Percentiles rank a stretch among this genome's conserved stretches.
Conservation (phyloP, 805 yeast genomes). For the Wickerhamiella parazyma region DNA sequence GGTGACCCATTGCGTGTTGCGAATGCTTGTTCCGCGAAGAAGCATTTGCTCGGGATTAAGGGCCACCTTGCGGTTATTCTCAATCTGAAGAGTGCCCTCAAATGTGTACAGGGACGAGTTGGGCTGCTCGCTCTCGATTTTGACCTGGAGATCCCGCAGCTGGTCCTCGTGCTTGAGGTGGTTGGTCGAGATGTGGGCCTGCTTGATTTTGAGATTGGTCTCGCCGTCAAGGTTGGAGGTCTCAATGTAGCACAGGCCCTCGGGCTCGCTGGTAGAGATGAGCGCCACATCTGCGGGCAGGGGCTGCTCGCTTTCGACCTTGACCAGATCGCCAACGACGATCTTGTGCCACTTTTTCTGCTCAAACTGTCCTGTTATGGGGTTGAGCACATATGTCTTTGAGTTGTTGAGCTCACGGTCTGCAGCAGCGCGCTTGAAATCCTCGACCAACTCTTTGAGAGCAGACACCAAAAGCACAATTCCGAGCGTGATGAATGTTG, state of each 20-base stretch:
- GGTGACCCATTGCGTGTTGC: slow-evolving; percentile 91
- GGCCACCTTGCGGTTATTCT: slow-evolving; percentile 34
- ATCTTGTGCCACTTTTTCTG: slow-evolving; percentile 73
- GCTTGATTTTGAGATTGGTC: slow-evolving; percentile 90
- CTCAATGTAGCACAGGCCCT: slow-evolving; percentile 92
- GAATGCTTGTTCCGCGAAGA: slow-evolving; percentile 85
- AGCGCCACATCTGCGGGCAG: slow-evolving; percentile 87
- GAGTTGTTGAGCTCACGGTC: slow-evolving; percentile 84
- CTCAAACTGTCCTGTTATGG: slow-evolving; percentile 49
- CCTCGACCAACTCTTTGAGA: slow-evolving; percentile 80
- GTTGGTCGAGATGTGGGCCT: slow-evolving; percentile 67
- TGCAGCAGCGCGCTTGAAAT: slow-evolving; percentile 71
- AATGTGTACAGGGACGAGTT: slow-evolving; percentile 88
- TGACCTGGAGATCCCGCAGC: slow-evolving; percentile 39
- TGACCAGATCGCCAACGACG: slow-evolving; percentile 80
- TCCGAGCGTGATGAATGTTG: slow-evolving; percentile 82
- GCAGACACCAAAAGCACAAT: slow-evolving; percentile 86
- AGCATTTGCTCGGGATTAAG: slow-evolving; percentile 82
- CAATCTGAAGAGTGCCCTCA: slow-evolving; percentile 65
- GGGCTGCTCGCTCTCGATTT: slow-evolving; percentile 75
- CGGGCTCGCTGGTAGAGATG: slow-evolving; percentile 90
- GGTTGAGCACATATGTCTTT: slow-evolving; percentile 44
- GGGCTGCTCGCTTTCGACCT: slow-evolving; percentile 73
- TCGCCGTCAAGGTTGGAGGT: slow-evolving; percentile 98
- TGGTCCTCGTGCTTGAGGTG: slow-evolving; percentile 53